Evolutionary conservation across 495 filamentous ascomycete genomes (phyloP), one percentile per base, ranked within the genome.

Genomic region (Pseudomonodictys pantanalensis): DNA sequence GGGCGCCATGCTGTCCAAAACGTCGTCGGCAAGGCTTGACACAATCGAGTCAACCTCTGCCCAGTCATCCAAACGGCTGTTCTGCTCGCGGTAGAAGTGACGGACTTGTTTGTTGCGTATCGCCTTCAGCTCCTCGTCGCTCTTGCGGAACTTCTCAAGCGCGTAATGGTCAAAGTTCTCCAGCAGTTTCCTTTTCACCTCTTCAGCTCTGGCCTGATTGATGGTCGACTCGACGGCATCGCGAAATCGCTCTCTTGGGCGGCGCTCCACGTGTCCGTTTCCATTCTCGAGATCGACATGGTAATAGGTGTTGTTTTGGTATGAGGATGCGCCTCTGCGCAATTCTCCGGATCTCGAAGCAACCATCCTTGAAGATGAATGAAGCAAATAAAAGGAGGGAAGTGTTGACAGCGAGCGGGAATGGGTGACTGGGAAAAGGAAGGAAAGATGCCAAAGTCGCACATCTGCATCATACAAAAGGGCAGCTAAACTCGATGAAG

Each of bases 1-100:
- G 8, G 79, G 79, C 51, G 76, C 71, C 71, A 83, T 78, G 44
- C 71, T 75, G 22, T 81, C 80, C 20, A 81, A 66, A 18, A 81
- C 71, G 56, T 82, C 75, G 65, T 81, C 79, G 10, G 79, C 76
- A 17, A 81, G 66, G 8, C 67, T 69, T 60, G 73, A 72, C 12
- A 82, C 79, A 22, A 81, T 57, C 0, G 72, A 69, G 61, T 81
- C 79, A 4, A 81, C 77, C 66, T 81, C 75, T 4, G 79, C 48
- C 79, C 79, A 82, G 47, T 79, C 76, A 53, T 81, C 75, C 25
- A 81, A 59, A 0, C 73, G 52, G 29, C 74, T 69, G 54, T 83
- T 83, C 59, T 81, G 79, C 17, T 63, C 63, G 51, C 78, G 73
- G 62, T 81, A 81, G 52, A 78, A 80, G 6, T 47, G 30, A 3